Conservation (phyloP, 2,329 filamentous ascomycete genomes). For the Talaromyces sp. region DNA sequence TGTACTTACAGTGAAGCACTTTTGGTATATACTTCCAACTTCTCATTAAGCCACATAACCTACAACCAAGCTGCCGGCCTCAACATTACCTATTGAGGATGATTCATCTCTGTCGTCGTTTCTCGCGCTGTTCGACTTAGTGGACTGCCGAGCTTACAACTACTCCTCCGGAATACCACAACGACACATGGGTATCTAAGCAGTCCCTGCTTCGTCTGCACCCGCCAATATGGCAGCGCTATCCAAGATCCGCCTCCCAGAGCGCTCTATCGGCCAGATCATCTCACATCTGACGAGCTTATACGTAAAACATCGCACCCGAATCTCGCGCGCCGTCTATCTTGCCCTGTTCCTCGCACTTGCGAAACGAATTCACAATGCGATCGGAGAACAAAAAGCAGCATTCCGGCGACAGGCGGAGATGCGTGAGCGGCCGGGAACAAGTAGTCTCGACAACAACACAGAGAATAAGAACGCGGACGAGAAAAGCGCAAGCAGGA, state of each 20-base stretch:
- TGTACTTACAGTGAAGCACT: background rate
- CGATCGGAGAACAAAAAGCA: slow-evolving; percentile 88
- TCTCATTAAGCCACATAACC: background rate
- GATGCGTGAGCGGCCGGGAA: slow-evolving; percentile 52
- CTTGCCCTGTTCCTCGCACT: slow-evolving; percentile 76
- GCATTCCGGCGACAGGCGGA: slow-evolving; percentile 68
- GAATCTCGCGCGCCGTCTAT: slow-evolving; percentile 80
- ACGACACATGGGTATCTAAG: background rate
- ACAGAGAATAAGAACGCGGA: slow-evolving; percentile 27
- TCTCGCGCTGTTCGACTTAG: background rate
- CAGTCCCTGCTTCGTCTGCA: background rate
- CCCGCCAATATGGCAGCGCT: slow-evolving; percentile 62
- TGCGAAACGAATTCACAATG: slow-evolving; percentile 82
- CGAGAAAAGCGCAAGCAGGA: slow-evolving; percentile 46
- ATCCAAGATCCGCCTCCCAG: slow-evolving; percentile 66
- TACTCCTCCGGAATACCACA: background rate
- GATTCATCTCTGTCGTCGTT: background rate
- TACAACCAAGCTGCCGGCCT: background rate
- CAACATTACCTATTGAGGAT: background rate
- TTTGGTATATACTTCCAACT: background rate
- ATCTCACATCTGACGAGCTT: slow-evolving; percentile 65
- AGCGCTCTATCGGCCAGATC: slow-evolving; percentile 63
- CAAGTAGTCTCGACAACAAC: slow-evolving; percentile 34
- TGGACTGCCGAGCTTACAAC: background rate
- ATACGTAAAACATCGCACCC: slow-evolving; percentile 75